Evolutionary conservation across 2,329 filamentous ascomycete genomes (phyloP).

Genomic region (Cladosporium sp.): DNA sequence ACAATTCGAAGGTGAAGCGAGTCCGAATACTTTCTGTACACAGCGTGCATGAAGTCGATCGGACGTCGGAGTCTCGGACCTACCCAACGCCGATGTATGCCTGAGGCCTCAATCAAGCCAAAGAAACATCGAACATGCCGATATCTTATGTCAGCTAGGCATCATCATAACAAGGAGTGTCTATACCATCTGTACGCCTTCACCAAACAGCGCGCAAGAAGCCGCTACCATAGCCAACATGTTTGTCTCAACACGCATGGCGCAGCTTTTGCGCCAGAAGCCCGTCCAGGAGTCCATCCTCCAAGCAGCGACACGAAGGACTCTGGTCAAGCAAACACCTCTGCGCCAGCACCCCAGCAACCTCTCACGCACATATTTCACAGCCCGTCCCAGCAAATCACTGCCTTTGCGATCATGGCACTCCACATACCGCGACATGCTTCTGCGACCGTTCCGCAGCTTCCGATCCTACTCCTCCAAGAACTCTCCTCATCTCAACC

Average conservation of each 20-base stretch:
- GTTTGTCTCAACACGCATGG: constrained; percentile 11
- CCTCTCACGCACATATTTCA: constrained; percentile 16
- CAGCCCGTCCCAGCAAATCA: constrained; percentile 7
- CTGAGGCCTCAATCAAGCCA: not conserved
- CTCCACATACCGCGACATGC: constrained; percentile 14
- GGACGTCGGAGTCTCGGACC: not conserved
- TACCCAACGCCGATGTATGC: not conserved
- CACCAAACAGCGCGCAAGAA: not conserved
- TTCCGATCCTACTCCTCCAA: constrained; percentile 37
- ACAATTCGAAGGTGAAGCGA: not conserved
- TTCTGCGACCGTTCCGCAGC: constrained; percentile 25
- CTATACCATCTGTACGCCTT: not conserved
- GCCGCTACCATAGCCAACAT: constrained; percentile 1
- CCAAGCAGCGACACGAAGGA: constrained; percentile 9
- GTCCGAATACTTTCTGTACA: not conserved
- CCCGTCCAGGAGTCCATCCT: constrained; percentile 16
- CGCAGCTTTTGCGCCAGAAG: constrained; percentile 16
- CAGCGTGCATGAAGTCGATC: not conserved
- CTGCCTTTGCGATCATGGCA: constrained; percentile 12
- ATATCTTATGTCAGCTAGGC: not conserved
- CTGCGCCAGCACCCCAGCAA: constrained; percentile 5
- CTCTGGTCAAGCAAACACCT: constrained; percentile 16
- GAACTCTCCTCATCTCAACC: constrained; percentile 32
- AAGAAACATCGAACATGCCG: not conserved
- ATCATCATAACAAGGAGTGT: not conserved